phyloP scores from a whole-genome alignment of 1,139 yeast species.

The Scheffersomyces lignicola region DNA sequence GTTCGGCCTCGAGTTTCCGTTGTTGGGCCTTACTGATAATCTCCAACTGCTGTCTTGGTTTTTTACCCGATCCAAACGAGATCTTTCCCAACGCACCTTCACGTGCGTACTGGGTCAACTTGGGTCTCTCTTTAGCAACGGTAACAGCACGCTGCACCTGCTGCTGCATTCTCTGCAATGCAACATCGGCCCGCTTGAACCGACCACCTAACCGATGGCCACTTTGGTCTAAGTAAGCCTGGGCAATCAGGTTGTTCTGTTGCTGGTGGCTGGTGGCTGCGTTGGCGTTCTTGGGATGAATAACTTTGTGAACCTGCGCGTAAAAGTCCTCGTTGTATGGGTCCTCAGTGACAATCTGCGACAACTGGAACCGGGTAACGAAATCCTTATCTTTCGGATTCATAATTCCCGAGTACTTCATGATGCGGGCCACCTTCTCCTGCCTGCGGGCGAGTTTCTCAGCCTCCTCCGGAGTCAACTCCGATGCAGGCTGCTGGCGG shows the following conservation, averaged over 20 bases:
- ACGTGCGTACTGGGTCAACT: conserved; percentile 65
- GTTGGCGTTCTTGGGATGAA: conserved; percentile 58
- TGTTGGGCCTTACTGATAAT: conserved; percentile 59
- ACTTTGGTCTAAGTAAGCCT: conserved; percentile 91
- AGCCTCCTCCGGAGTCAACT: conserved; percentile 47
- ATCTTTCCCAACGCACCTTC: conserved; percentile 94
- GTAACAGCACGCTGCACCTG: conserved; percentile 97
- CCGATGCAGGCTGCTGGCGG: conserved; percentile 25
- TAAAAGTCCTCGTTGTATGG: conserved; percentile 97
- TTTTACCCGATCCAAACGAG: conserved; percentile 76
- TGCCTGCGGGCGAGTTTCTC: conserved; percentile 67
- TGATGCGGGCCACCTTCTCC: conserved; percentile 74
- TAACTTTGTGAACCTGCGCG: conserved; percentile 88
- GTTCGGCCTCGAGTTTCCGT: conserved; percentile 34
- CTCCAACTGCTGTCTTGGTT: conserved; percentile 86
- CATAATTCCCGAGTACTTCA: conserved; percentile 90
- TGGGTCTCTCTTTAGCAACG: conserved; percentile 88
- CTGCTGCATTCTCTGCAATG: conserved; percentile 96
- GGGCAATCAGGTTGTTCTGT: conserved; percentile 73
- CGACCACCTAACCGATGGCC: conserved; percentile 91
- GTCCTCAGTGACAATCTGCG: conserved; percentile 95
- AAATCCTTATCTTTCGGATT: conserved; percentile 95
- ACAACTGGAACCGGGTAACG: conserved; percentile 89
- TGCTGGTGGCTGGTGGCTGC: conserved; percentile 45
- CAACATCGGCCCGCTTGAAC: conserved; percentile 87